These are phyloP conservation scores for Brassica rapa DNA, from an alignment of 345 rosid genomes.

Conservation along the genomic window DNA sequence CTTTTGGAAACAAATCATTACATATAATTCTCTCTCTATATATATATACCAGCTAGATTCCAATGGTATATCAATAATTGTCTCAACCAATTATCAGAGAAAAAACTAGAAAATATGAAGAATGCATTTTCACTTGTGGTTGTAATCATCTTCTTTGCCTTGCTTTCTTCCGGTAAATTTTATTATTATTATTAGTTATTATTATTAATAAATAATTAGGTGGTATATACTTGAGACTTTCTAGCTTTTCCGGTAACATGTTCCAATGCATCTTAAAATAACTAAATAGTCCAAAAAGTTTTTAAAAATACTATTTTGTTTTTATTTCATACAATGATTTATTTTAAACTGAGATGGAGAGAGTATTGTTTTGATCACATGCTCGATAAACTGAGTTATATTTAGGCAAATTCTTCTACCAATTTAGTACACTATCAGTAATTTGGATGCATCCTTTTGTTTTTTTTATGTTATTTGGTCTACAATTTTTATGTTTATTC, in stretches of 20 bases:
- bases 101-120: not conserved
- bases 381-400: not conserved
- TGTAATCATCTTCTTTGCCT: constrained; percentile 16
- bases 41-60: not conserved
- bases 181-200: not conserved
- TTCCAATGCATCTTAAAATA: not conserved
- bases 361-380: not conserved
- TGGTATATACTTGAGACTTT: not conserved
- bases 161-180: constrained; percentile 21
- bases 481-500: too few species aligned
- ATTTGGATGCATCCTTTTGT: not conserved
- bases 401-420: not conserved
- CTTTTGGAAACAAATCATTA: not conserved
- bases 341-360: not conserved
- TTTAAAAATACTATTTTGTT: not conserved
- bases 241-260: not conserved
- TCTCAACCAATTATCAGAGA: not conserved
- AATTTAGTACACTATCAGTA: not conserved
- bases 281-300: not conserved
- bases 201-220: not conserved
- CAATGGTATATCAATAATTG: not conserved
- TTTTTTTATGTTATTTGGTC: not conserved
- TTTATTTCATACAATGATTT: not conserved
- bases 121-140: constrained; percentile 12
- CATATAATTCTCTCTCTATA: not conserved